phyloP scores from a whole-genome alignment of 2,329 filamentous ascomycete species.

The Chrysosporium queenslandicum region DNA sequence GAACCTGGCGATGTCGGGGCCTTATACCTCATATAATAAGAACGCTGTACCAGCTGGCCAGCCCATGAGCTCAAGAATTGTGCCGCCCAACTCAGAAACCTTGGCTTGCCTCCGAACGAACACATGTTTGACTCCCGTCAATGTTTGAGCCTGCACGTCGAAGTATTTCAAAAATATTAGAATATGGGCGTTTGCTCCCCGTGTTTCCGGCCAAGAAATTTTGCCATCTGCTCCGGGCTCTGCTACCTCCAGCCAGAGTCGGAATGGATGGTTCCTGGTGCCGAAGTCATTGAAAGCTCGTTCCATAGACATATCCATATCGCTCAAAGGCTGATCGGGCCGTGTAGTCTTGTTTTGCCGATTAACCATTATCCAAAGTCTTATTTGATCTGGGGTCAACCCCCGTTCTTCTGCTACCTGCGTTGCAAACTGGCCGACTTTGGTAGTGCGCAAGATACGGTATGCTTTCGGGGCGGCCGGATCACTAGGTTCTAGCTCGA shows the following conservation, averaged over 20 bases:
- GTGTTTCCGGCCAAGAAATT: slow-evolving; percentile 52
- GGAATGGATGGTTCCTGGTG: slow-evolving; percentile 52
- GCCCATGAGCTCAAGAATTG: slow-evolving; percentile 71
- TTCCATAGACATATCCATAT: slow-evolving; percentile 65
- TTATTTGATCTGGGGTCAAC: slow-evolving; percentile 58
- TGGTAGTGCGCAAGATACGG: slow-evolving; percentile 63
- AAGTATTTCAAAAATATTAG: slow-evolving; percentile 91
- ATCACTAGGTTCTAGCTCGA: slow-evolving; percentile 53
- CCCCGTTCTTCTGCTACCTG: slow-evolving; percentile 61
- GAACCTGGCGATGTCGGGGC: background rate
- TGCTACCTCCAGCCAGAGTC: slow-evolving; percentile 77
- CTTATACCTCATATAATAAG: slow-evolving; percentile 63
- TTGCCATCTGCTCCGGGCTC: slow-evolving; percentile 60
- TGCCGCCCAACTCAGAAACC: slow-evolving; percentile 69
- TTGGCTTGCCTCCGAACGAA: slow-evolving; percentile 84
- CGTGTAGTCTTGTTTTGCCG: slow-evolving; percentile 93
- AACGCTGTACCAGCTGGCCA: slow-evolving; percentile 69
- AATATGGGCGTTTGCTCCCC: slow-evolving; percentile 46
- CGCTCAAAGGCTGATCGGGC: slow-evolving; percentile 76
- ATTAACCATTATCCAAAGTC: slow-evolving; percentile 96
- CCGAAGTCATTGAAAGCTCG: slow-evolving; percentile 60
- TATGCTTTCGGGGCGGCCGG: slow-evolving; percentile 62
- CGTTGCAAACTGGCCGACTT: slow-evolving; percentile 62
- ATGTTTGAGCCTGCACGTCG: slow-evolving; percentile 62
- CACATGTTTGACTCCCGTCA: slow-evolving; percentile 69